Base-by-base conservation (phyloP, 2,329 filamentous ascomycete species). In the Clarireedia hainanense region DNA sequence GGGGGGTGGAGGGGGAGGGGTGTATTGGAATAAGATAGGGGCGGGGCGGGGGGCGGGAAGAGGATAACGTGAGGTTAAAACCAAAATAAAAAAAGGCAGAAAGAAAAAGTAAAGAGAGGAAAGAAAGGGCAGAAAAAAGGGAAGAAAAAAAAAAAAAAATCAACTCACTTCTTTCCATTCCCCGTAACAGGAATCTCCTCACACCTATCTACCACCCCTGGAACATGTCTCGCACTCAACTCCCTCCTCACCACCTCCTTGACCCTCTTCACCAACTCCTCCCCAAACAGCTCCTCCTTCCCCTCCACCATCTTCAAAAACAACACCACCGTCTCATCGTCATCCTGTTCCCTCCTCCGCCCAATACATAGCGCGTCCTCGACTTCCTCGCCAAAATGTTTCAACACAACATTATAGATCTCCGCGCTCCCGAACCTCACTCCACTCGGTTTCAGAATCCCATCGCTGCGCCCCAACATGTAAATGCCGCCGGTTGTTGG, bases 401-500 rank as follows among this genome's bases (percentile, higher is more conserved):
- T 84, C 1, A 94, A 81, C 27, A 97, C 74, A n/a, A 96, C 78
- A 68, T 96, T 96, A 72, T 97, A 97, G 20, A 99, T 96, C 75
- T 99, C 94, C 0, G 92, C 91, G 34, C 85, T 91, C 4, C 92
- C 92, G 67, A 99, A 97, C 0, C 92, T 79, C 17, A 99, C 90
- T 2, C 94, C 94, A 0, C 86, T 83, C 0, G 94, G 94, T 69
- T 99, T 99, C 14, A 99, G 74, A 5, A 97, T 89, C 4, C 94
- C 94, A 65, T 99, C 92, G 51, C 88, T 94, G 26, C 92, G 81
- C 2, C 94, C 92, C 0, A 97, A 80, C 92, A 97, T 97, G 62
- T 90, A 78, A 9, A 97, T 74, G 0, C 91, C 89, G 12, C 89
- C 85, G 0, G 89, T 94, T 15, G 73, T 67, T 0, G 83, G 80